Evolutionary conservation across 2,329 filamentous ascomycete species (phyloP).

Genomic region (Aureobasidium sp.): DNA sequence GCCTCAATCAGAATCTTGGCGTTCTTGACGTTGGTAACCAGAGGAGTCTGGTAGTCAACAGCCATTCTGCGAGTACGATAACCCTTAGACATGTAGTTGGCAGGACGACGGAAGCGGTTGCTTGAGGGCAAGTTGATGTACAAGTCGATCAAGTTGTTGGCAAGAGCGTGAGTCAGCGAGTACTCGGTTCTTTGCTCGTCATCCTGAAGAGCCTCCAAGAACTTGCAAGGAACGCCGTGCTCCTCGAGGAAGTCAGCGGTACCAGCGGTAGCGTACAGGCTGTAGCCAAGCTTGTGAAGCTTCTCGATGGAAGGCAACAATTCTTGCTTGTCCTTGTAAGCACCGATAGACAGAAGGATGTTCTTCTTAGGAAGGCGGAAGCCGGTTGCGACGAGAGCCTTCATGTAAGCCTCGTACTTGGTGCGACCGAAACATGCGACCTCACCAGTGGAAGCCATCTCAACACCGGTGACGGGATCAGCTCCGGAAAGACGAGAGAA

Average conservation of each 20-base stretch:
- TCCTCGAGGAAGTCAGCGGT: conserved; percentile 95
- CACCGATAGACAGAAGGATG: conserved; percentile 88
- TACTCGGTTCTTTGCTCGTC: conserved; percentile 91
- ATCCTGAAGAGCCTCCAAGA: conserved; percentile 74
- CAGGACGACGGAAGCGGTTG: conserved; percentile 93
- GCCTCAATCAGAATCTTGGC: conserved; percentile 96
- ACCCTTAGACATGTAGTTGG: conserved; percentile 97
- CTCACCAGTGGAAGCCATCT: conserved; percentile 98
- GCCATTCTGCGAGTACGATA: conserved; percentile 97
- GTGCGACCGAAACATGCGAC: conserved; percentile 93
- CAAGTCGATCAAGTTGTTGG: conserved; percentile 95
- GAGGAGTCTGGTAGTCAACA: conserved; percentile 91
- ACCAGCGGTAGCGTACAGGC: conserved; percentile 90
- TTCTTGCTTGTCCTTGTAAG: conserved; percentile 96
- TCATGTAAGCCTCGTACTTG: conserved; percentile 97
- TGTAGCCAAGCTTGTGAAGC: conserved; percentile 85
- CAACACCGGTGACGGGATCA: conserved; percentile 91
- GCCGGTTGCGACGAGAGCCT: conserved; percentile 88
- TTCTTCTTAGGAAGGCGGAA: conserved; percentile 96
- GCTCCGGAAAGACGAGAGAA: conserved; percentile 95
- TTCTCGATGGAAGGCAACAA: conserved; percentile 90
- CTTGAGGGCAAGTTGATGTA: conserved; percentile 99
- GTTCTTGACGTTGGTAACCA: conserved; percentile 99
- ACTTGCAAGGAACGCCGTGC: conserved; percentile 86
- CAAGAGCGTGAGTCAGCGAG: conserved; percentile 90